A percentile compares a stretch with the other conserved stretches of the same genome.
Evolutionary conservation across 768 basidiomycete species (phyloP).

Genomic region (Pleurotus ostreatus): DNA sequence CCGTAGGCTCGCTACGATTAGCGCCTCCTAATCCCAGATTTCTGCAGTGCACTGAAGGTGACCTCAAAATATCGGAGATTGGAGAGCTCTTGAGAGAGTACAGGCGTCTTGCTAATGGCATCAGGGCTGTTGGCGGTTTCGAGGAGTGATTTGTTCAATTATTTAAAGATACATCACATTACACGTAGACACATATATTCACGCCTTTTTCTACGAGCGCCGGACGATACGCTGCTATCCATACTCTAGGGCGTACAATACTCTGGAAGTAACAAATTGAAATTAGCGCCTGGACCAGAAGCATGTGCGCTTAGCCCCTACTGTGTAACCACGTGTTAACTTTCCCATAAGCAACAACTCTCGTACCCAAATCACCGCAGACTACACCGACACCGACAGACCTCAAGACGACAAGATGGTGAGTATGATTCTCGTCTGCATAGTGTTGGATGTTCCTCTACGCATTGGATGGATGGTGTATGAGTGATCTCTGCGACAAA

Average conservation of each 20-base stretch:
- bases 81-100: constrained; percentile 80
- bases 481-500: constrained; percentile 22
- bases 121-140: constrained; percentile 60
- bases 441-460: background rate
- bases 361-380: constrained; percentile 12
- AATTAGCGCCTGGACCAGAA: too few species aligned
- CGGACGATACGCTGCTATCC: too few species aligned
- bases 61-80: constrained; percentile 79
- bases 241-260: too few species aligned
- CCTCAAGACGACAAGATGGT: constrained; percentile 11
- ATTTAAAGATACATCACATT: too few species aligned
- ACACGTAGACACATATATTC: too few species aligned
- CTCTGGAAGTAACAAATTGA: too few species aligned
- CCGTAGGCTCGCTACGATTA: constrained; percentile 33
- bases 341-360: constrained; percentile 16
- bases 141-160: constrained; percentile 21
- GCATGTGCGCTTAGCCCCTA: background rate
- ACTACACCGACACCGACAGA: constrained; percentile 16
- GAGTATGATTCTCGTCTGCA: background rate
- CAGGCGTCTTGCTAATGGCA: constrained; percentile 66
- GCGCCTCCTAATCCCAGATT: constrained; percentile 68
- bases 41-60: constrained; percentile 67
- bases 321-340: constrained; percentile 9
- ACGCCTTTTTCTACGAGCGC: background rate
- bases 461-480: background rate